phyloP scores from a whole-genome alignment of 495 filamentous ascomycete species.

The Tuber melanosporum region DNA sequence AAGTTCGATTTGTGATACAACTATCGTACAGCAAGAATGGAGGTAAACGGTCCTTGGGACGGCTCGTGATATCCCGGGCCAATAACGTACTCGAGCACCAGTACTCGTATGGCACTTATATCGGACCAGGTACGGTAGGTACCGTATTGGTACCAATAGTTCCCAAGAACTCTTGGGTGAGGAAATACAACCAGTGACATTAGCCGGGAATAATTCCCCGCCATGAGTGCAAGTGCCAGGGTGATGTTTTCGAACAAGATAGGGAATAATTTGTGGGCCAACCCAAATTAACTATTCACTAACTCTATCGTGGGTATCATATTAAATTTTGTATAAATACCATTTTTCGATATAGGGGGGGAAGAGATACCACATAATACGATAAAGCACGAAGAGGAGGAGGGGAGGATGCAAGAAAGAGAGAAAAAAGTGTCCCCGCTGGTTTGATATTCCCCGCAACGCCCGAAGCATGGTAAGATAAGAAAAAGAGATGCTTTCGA shows the following conservation, averaged over 20 bases:
- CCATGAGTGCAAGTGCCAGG: too few species aligned
- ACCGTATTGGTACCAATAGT: too few species aligned
- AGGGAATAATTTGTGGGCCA: too few species aligned
- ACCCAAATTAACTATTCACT: neutral
- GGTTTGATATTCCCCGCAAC: neutral
- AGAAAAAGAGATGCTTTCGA: neutral
- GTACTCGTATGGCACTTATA: too few species aligned
- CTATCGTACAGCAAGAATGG: too few species aligned
- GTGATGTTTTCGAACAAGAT: neutral
- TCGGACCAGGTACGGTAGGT: too few species aligned
- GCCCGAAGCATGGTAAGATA: neutral
- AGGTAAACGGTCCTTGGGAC: too few species aligned
- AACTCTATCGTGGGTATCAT: neutral
- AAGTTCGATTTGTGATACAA: neutral
- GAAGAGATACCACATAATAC: neutral
- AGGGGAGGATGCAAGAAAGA: neutral
- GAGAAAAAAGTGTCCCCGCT: neutral
- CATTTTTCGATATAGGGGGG: neutral
- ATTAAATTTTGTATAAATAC: neutral
- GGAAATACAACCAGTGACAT: neutral
- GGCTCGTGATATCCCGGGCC: too few species aligned
- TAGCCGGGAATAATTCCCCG: too few species aligned
- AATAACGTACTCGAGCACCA: too few species aligned
- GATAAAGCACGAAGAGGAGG: neutral
- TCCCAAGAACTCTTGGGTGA: too few species aligned